phyloP scores from a whole-genome alignment of 495 filamentous ascomycete genomes.

The Ramalina peruviana region DNA sequence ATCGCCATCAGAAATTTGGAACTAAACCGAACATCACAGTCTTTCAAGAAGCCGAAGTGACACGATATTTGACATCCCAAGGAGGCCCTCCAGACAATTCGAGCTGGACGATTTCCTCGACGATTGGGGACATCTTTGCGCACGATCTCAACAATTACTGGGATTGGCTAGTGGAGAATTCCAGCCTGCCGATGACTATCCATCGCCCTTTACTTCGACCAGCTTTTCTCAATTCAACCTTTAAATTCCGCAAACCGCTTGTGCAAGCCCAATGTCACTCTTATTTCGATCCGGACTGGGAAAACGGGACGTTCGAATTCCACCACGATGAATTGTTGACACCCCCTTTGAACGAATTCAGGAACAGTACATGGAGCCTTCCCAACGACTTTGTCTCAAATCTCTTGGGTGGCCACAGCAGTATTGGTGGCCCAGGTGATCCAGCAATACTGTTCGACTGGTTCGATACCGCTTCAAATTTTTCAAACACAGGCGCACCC shows the following conservation, averaged over 20 bases:
- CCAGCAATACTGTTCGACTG: slow-evolving; percentile 3
- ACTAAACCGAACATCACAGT: slow-evolving; percentile 7
- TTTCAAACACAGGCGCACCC: slow-evolving; percentile 2
- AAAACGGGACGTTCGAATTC: background rate
- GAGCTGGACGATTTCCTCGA: slow-evolving; percentile 7
- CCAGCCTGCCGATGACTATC: background rate
- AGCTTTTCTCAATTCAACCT: slow-evolving; percentile 1
- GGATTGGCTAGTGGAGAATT: slow-evolving; percentile 10
- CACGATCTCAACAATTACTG: slow-evolving; percentile 6
- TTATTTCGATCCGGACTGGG: slow-evolving; percentile 3
- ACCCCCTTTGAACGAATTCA: slow-evolving; percentile 4
- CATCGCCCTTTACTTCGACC: slow-evolving; percentile 6
- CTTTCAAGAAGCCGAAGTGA: background rate
- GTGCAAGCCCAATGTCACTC: slow-evolving; percentile 8
- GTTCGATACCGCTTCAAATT: slow-evolving; percentile 6
- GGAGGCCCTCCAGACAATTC: slow-evolving; percentile 7
- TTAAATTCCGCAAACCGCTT: slow-evolving; percentile 1
- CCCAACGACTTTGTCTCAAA: slow-evolving; percentile 2
- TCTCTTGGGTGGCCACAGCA: background rate
- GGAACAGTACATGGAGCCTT: slow-evolving; percentile 2
- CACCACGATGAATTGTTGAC: slow-evolving; percentile 7
- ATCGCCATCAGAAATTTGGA: slow-evolving; percentile 3
- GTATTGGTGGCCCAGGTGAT: background rate
- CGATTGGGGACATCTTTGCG: background rate
- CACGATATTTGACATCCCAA: slow-evolving; percentile 3